Evolutionary conservation across 805 yeast species (phyloP).

Genomic region (Saccharomycopsis sp.): DNA sequence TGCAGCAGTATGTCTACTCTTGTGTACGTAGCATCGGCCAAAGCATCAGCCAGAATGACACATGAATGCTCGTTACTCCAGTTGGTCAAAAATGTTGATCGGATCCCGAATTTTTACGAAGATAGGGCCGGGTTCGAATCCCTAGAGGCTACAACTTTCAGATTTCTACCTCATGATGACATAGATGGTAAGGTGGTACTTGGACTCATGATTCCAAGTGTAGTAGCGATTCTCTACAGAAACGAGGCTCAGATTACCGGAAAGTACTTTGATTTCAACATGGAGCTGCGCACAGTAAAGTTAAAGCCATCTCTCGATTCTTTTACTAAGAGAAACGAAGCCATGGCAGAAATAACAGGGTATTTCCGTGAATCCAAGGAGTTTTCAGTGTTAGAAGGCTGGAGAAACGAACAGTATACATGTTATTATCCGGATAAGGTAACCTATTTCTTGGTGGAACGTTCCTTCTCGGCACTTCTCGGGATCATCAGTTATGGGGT

Average conservation of each 20-base stretch:
- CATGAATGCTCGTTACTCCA: neutral
- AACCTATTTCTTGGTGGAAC: slow-evolving; percentile 67
- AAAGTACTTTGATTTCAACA: slow-evolving; percentile 26
- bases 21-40: neutral
- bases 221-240: slow-evolving; percentile 24
- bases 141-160: slow-evolving; percentile 23
- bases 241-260: slow-evolving; percentile 13
- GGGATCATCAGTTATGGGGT: slow-evolving; percentile 91
- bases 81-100: neutral
- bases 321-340: slow-evolving; percentile 35
- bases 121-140: neutral
- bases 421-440: slow-evolving; percentile 49
- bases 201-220: slow-evolving; percentile 31
- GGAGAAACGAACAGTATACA: slow-evolving; percentile 83
- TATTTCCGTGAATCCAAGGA: slow-evolving; percentile 31
- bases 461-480: slow-evolving; percentile 72
- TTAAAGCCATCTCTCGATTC: slow-evolving; percentile 30
- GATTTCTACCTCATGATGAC: slow-evolving; percentile 29
- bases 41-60: neutral
- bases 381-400: slow-evolving; percentile 47
- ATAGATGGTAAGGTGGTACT: slow-evolving; percentile 23
- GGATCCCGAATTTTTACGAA: neutral
- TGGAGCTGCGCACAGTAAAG: slow-evolving; percentile 25
- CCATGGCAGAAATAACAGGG: slow-evolving; percentile 38
- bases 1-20: too few relatives aligned